Evolutionary conservation across 176 grass and related monocot genomes (phyloP).

Genomic region (Avena sativa): DNA sequence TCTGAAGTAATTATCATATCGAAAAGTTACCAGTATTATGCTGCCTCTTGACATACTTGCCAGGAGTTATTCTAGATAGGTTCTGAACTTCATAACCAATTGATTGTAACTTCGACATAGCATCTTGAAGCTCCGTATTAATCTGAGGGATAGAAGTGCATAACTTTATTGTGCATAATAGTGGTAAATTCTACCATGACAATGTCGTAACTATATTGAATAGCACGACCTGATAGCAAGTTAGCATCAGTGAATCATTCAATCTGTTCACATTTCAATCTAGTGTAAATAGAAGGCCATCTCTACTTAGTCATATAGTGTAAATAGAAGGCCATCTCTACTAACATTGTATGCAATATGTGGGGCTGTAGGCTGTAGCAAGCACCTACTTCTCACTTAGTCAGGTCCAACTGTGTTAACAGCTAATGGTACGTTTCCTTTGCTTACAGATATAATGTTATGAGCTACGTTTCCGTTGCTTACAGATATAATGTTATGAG

Average conservation of each 20-base stretch:
- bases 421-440: conserved; percentile 32
- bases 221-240: conserved; percentile 11
- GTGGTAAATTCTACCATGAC: not conserved
- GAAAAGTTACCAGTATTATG: conserved; percentile 36
- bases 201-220: not conserved
- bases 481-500: not conserved
- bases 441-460: not conserved
- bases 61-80: conserved; percentile 73
- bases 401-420: not conserved
- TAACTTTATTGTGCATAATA: conserved; percentile 17
- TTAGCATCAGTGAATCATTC: conserved; percentile 8
- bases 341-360: not conserved
- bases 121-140: conserved; percentile 91
- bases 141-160: conserved; percentile 54
- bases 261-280: not conserved
- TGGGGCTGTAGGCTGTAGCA: not conserved
- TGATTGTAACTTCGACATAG: conserved; percentile 77
- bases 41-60: conserved; percentile 47
- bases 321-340: not conserved
- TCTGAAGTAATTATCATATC: not conserved
- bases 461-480: not conserved
- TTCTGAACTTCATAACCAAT: conserved; percentile 94
- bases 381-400: not conserved
- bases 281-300: not conserved
- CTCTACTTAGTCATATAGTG: too few species aligned